A percentile compares a stretch with the other conserved stretches of the same genome.
Conservation (phyloP, 345 rosid genomes). For the Sonneratia caseolaris region DNA sequence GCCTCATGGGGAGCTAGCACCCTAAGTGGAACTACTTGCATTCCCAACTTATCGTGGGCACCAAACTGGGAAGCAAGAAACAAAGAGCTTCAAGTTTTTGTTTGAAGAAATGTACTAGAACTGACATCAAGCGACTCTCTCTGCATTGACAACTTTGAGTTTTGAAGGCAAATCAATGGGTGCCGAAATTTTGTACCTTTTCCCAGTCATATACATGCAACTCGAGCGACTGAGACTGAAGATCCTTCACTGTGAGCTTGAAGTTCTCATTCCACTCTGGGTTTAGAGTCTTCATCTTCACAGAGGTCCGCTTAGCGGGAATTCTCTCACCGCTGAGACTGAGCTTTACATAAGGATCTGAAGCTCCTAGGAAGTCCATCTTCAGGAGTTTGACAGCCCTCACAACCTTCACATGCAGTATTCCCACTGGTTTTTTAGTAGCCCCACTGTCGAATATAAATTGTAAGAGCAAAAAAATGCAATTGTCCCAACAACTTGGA, state of each 20-base stretch:
- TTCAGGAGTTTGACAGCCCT: slow-evolving; percentile 31
- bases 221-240: slow-evolving; percentile 31
- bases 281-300: slow-evolving; percentile 40
- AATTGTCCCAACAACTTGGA: neutral
- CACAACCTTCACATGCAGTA: slow-evolving; percentile 37
- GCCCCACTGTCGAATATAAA: slow-evolving; percentile 17
- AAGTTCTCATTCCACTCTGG: slow-evolving; percentile 50
- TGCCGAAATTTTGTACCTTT: slow-evolving; percentile 19
- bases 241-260: slow-evolving; percentile 40
- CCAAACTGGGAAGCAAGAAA: slow-evolving; percentile 25
- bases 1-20: slow-evolving; percentile 22
- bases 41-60: slow-evolving; percentile 43
- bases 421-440: slow-evolving; percentile 39
- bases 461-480: neutral
- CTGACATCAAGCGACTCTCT: neutral
- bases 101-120: neutral
- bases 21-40: slow-evolving; percentile 39
- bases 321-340: slow-evolving; percentile 33
- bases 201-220: slow-evolving; percentile 46
- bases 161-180: neutral
- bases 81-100: neutral
- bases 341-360: slow-evolving; percentile 43
- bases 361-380: slow-evolving; percentile 44
- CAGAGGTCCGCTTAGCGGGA: slow-evolving; percentile 28
- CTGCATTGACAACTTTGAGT: neutral